Evolutionary conservation across 176 grass and related monocot genomes (phyloP).

Genomic region (Carex kokanica): DNA sequence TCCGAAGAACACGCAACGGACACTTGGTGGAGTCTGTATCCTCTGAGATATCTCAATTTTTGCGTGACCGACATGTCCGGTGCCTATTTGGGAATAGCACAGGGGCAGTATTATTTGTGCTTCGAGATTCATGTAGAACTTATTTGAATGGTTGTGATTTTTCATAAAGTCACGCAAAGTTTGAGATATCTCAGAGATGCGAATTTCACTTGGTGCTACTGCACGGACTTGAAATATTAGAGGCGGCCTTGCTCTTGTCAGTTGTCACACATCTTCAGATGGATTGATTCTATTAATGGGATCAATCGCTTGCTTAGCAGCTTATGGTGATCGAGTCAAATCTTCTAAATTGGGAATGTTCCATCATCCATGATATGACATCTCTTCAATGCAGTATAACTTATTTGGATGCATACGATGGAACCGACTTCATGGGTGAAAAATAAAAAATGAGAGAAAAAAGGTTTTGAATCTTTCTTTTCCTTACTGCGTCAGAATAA

Average conservation of each 20-base stretch:
- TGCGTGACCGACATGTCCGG: too few species aligned
- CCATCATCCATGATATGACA: slow-evolving; percentile 1
- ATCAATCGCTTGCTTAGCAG: not conserved
- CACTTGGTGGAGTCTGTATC: too few species aligned
- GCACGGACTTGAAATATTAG: too few species aligned
- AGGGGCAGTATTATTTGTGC: too few species aligned
- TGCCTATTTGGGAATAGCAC: too few species aligned
- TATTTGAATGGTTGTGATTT: too few species aligned
- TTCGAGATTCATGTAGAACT: too few species aligned
- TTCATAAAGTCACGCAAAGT: too few species aligned
- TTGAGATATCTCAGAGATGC: too few species aligned
- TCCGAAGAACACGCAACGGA: too few species aligned
- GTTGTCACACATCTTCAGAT: not conserved
- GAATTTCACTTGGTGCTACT: too few species aligned
- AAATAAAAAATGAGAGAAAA: not conserved
- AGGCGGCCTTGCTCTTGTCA: not conserved
- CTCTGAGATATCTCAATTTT: too few species aligned
- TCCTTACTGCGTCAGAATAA: not conserved
- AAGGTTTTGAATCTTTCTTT: not conserved
- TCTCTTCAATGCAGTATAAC: not conserved
- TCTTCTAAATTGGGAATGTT: slow-evolving; percentile 25
- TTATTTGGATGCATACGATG: not conserved
- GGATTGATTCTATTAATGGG: slow-evolving; percentile 9
- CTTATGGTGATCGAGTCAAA: not conserved
- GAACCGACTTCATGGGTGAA: not conserved